A percentile compares a stretch with the other conserved stretches of the same genome.
These are phyloP conservation scores for Capronia epimyces DNA, from an alignment of 2,329 filamentous ascomycete genomes.

Conservation along the genomic window DNA sequence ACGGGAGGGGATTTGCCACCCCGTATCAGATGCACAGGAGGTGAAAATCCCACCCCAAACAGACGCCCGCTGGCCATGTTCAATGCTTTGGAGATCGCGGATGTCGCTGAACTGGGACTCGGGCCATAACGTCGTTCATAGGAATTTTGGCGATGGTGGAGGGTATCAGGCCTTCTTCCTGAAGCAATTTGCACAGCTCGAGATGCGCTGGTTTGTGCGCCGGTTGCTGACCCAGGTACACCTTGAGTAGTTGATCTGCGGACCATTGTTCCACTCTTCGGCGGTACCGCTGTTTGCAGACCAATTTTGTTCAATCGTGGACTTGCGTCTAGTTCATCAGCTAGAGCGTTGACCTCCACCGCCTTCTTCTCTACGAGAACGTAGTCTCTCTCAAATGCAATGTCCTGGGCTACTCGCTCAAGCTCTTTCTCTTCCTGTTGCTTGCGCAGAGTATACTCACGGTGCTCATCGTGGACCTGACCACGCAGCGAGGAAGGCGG, in stretches of 20 bases:
- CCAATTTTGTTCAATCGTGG: slow-evolving; percentile 55
- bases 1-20: slow-evolving; percentile 44
- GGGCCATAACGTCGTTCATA: slow-evolving; percentile 75
- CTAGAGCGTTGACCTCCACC: slow-evolving; percentile 94
- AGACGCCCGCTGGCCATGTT: slow-evolving; percentile 74
- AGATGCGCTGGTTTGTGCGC: slow-evolving; percentile 63
- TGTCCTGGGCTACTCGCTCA: slow-evolving; percentile 72
- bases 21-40: slow-evolving; percentile 43
- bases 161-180: slow-evolving; percentile 56
- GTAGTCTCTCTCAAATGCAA: slow-evolving; percentile 88
- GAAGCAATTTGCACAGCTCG: slow-evolving; percentile 69
- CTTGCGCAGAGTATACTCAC: slow-evolving; percentile 30
- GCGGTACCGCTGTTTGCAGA: slow-evolving; percentile 44
- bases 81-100: slow-evolving; percentile 88
- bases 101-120: slow-evolving; percentile 71
- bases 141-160: slow-evolving; percentile 69
- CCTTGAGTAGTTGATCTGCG: slow-evolving; percentile 76
- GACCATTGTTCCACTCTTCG: slow-evolving; percentile 59
- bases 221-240: slow-evolving; percentile 60
- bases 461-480: slow-evolving; percentile 39
- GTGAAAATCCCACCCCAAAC: slow-evolving; percentile 48
- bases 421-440: slow-evolving; percentile 44
- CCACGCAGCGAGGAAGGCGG: slow-evolving; percentile 46
- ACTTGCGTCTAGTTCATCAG: slow-evolving; percentile 86
- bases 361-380: slow-evolving; percentile 92